A percentile compares a stretch with the other conserved stretches of the same genome.
Conservation (phyloP, 2,329 filamentous ascomycete genomes). For the Xylariaceae sp. region DNA sequence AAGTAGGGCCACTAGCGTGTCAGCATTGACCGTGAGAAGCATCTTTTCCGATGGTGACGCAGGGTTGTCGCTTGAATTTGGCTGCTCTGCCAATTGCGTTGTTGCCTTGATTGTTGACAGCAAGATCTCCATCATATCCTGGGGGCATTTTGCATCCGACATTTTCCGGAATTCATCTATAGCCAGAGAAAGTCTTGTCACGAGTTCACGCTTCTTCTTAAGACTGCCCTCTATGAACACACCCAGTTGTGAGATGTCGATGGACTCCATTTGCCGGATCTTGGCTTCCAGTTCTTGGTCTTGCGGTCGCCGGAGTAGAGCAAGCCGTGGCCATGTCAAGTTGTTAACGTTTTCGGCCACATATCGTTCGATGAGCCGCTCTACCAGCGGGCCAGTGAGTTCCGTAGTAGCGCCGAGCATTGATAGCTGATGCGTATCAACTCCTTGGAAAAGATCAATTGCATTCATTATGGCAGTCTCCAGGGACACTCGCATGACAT, state of each 20-base stretch:
- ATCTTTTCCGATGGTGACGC: constrained; percentile 46
- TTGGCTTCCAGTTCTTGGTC: constrained; percentile 84
- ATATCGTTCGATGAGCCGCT: constrained; percentile 91
- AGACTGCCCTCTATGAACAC: constrained; percentile 76
- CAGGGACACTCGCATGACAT: constrained; percentile 78
- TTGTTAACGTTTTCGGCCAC: constrained; percentile 90
- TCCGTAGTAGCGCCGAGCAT: constrained; percentile 89
- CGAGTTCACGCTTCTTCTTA: constrained; percentile 74
- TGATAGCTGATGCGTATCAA: constrained; percentile 93
- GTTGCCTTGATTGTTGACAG: constrained; percentile 77
- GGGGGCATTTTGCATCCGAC: constrained; percentile 67
- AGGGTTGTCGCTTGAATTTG: constrained; percentile 32
- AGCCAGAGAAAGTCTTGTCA: constrained; percentile 67
- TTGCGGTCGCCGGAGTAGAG: constrained; percentile 69
- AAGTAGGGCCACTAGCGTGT: constrained; percentile 85
- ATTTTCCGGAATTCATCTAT: constrained; percentile 89
- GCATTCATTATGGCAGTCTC: constrained; percentile 90
- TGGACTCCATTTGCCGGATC: constrained; percentile 85
- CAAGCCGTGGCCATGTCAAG: constrained; percentile 77
- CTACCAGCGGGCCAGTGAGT: constrained; percentile 83
- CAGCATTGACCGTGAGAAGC: constrained; percentile 66
- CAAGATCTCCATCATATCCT: constrained; percentile 81
- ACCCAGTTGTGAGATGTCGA: constrained; percentile 92
- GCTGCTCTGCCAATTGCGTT: constrained; percentile 58
- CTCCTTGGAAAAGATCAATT: constrained; percentile 91